These are phyloP conservation scores for Venturiaceae sp. DNA, from an alignment of 2,329 filamentous ascomycete genomes.

Conservation along the genomic window DNA sequence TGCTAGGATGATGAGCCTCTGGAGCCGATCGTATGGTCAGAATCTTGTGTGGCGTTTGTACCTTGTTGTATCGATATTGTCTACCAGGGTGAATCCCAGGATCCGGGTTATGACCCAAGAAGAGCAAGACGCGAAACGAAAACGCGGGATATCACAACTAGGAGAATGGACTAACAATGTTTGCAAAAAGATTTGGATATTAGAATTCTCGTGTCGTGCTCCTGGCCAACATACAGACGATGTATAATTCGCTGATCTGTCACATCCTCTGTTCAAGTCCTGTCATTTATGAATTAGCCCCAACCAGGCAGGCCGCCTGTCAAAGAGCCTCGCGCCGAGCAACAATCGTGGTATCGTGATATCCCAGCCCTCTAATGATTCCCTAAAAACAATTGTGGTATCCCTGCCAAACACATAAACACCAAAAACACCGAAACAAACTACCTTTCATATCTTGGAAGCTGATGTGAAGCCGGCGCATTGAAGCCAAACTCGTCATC, in stretches of 20 bases:
- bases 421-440: neutral
- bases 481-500: conserved; percentile 8
- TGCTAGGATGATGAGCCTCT: neutral
- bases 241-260: neutral
- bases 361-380: neutral
- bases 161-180: neutral
- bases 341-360: neutral
- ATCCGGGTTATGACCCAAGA: neutral
- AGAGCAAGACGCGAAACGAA: neutral
- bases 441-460: conserved; percentile 9
- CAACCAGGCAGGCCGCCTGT: neutral
- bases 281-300: neutral
- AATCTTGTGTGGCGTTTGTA: neutral
- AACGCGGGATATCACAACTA: neutral
- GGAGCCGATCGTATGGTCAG: neutral
- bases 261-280: neutral
- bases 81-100: neutral
- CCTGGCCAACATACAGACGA: neutral
- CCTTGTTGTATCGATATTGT: neutral
- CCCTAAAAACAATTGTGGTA: neutral
- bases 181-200: neutral
- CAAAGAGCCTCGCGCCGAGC: neutral
- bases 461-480: neutral
- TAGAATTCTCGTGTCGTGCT: neutral
- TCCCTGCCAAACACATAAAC: conserved; percentile 3